Evolutionary conservation across 345 rosid genomes (phyloP).

Genomic region (Arabis hirsuta): DNA sequence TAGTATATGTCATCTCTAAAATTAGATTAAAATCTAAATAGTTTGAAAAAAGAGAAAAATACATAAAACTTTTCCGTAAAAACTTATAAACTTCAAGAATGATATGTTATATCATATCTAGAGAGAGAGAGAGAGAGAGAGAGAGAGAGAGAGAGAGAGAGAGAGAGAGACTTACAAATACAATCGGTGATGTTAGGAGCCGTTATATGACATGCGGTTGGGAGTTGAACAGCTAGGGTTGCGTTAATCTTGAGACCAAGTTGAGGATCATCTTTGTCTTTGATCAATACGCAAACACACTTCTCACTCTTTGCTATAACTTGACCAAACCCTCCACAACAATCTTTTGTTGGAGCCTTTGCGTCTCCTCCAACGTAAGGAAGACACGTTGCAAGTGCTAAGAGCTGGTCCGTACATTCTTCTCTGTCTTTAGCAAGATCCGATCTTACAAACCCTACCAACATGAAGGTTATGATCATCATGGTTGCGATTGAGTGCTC

Average conservation of each 20-base stretch:
- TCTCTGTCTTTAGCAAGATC: slow-evolving; percentile 63
- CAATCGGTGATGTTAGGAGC: slow-evolving; percentile 63
- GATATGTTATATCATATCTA: not conserved
- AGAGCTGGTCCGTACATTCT: slow-evolving; percentile 62
- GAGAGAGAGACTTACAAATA: slow-evolving; percentile 50
- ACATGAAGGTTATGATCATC: slow-evolving; percentile 33
- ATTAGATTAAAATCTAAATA: not conserved
- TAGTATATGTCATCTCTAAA: not conserved
- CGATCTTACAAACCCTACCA: slow-evolving; percentile 47
- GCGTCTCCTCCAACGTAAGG: slow-evolving; percentile 70
- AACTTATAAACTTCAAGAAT: slow-evolving; percentile 1
- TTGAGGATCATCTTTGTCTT: slow-evolving; percentile 71
- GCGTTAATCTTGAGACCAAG: slow-evolving; percentile 70
- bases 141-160: not conserved
- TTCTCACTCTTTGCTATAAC: slow-evolving; percentile 64
- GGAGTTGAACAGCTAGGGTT: slow-evolving; percentile 69
- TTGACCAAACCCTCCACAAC: slow-evolving; percentile 70
- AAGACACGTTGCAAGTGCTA: slow-evolving; percentile 64
- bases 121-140: not conserved
- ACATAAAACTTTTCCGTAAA: not conserved
- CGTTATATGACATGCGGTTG: slow-evolving; percentile 53
- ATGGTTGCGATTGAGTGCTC: slow-evolving; percentile 25
- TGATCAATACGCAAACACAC: slow-evolving; percentile 73
- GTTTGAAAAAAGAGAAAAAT: too few relatives aligned
- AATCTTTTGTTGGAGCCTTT: slow-evolving; percentile 66